phyloP scores from a whole-genome alignment of 1,139 yeast species.

The Sugiyamaella novakii region DNA sequence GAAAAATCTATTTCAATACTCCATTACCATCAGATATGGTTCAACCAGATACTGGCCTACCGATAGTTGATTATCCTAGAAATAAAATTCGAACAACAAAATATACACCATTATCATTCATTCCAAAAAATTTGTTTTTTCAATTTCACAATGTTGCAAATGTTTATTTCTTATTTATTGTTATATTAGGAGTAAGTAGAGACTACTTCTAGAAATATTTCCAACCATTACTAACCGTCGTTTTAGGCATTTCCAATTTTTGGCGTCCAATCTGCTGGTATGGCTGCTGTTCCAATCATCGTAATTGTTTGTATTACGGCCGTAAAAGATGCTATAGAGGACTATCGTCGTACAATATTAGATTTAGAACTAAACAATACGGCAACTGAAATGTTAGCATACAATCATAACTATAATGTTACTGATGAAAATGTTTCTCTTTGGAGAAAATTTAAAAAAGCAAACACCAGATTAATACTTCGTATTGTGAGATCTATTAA shows the following conservation, averaged over 20 bases:
- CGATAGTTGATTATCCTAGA: constrained; percentile 63
- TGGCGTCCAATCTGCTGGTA: constrained; percentile 87
- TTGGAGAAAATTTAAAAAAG: constrained; percentile 70
- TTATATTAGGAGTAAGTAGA: constrained; percentile 63
- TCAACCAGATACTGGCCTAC: constrained; percentile 62
- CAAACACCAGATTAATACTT: constrained; percentile 42
- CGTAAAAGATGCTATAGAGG: constrained; percentile 91
- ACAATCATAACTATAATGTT: constrained; percentile 76
- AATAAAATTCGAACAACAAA: constrained; percentile 95
- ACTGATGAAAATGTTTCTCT: constrained; percentile 61
- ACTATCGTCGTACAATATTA: constrained; percentile 76
- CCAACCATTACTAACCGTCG: not conserved
- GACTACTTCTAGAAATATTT: not conserved
- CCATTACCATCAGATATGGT: constrained; percentile 64
- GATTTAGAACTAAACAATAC: constrained; percentile 89
- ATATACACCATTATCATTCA: constrained; percentile 84
- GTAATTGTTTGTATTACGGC: constrained; percentile 90
- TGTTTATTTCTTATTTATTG: constrained; percentile 76
- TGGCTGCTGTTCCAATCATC: constrained; percentile 91
- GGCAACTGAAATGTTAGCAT: constrained; percentile 72
- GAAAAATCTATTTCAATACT: constrained; percentile 57
- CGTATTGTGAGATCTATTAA: constrained; percentile 31
- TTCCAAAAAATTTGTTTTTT: constrained; percentile 77
- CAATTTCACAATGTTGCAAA: constrained; percentile 93
- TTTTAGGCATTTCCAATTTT: constrained; percentile 65